These are phyloP conservation scores for Helichrysum umbraculigerum DNA, from an alignment of 129 eudicot species.

Conservation along the genomic window DNA sequence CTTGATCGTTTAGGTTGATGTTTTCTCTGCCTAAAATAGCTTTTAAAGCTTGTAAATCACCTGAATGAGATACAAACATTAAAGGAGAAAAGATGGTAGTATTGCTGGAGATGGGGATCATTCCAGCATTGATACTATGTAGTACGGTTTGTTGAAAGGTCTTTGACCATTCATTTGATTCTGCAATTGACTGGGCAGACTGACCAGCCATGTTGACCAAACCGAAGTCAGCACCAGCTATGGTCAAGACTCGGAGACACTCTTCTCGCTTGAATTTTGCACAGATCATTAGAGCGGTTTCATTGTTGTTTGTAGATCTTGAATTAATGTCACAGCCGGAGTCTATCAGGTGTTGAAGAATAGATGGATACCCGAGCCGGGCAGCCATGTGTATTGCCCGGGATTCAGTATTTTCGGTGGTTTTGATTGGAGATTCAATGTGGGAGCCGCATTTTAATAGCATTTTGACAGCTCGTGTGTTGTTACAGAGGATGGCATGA, in stretches of 20 bases:
- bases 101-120: slow-evolving; percentile 1
- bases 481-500: slow-evolving; percentile 4
- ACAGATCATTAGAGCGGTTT: slow-evolving; percentile 1
- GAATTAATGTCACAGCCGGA: slow-evolving; percentile 5
- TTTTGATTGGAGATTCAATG: slow-evolving; percentile 12
- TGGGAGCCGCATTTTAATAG: not conserved
- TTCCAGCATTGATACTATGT: not conserved
- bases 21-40: not conserved
- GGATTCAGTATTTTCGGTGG: not conserved
- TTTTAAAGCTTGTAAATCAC: slow-evolving; percentile 1
- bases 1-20: slow-evolving; percentile 2
- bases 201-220: slow-evolving; percentile 4
- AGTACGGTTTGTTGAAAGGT: slow-evolving; percentile 1
- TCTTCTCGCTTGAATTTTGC: slow-evolving; percentile 3
- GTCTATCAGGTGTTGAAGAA: slow-evolving; percentile 8
- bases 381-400: slow-evolving; percentile 8
- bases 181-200: not conserved
- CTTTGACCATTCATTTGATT: not conserved
- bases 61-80: slow-evolving; percentile 5
- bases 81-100: not conserved
- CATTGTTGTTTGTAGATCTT: not conserved
- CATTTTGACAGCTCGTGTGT: slow-evolving; percentile 5
- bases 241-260: slow-evolving; percentile 2
- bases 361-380: slow-evolving; percentile 7
- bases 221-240: slow-evolving; percentile 1